phyloP scores from a whole-genome alignment of 306 rosid genomes.

The Fragaria nilgerrensis region DNA sequence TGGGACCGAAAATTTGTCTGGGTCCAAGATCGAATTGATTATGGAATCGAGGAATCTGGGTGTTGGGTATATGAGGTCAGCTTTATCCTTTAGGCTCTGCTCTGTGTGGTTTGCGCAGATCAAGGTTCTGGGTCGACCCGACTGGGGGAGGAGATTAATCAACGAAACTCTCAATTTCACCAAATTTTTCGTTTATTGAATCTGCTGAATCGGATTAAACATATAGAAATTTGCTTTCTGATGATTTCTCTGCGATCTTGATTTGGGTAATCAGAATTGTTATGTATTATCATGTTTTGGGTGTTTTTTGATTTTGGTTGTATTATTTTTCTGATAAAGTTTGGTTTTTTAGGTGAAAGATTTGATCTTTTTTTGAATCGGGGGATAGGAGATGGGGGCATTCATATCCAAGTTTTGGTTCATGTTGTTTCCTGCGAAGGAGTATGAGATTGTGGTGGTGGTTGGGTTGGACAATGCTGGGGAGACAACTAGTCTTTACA shows the following conservation, averaged over 20 bases:
- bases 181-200: constrained; percentile 23
- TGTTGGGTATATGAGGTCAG: too few relatives aligned
- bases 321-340: neutral
- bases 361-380: constrained; percentile 26
- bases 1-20: too few relatives aligned
- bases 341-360: constrained; percentile 19
- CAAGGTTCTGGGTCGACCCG: too few relatives aligned
- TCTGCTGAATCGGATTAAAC: constrained; percentile 24
- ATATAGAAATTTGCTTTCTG: constrained; percentile 8
- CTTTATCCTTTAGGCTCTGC: too few relatives aligned
- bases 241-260: neutral
- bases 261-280: neutral
- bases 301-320: neutral
- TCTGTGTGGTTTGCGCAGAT: too few relatives aligned
- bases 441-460: constrained; percentile 89
- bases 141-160: too few relatives aligned
- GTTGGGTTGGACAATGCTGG: constrained; percentile 98
- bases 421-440: constrained; percentile 89
- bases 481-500: constrained; percentile 91
- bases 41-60: too few relatives aligned
- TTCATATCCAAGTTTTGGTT: constrained; percentile 79
- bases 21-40: too few relatives aligned
- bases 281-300: neutral
- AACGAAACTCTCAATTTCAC: too few relatives aligned
- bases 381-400: constrained; percentile 61